phyloP scores from a whole-genome alignment of 2,329 filamentous ascomycete genomes.

The Colletotrichum destructivum region DNA sequence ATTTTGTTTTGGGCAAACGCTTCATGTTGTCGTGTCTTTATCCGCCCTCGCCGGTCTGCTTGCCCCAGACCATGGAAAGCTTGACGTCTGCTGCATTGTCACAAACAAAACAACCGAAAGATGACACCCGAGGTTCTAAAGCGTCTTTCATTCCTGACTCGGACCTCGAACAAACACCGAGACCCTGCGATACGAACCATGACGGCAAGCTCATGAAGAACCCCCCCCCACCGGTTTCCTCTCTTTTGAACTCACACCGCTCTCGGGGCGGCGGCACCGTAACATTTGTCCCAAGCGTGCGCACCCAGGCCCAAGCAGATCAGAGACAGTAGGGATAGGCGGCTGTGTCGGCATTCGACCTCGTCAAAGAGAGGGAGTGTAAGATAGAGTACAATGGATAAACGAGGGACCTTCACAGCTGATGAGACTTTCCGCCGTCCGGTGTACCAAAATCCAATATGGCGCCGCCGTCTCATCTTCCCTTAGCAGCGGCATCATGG shows the following conservation, averaged over 20 bases:
- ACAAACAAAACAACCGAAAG: not conserved
- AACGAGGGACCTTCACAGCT: conserved; percentile 1
- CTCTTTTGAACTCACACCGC: not conserved
- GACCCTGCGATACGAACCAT: not conserved
- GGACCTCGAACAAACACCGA: not conserved
- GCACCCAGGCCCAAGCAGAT: conserved; percentile 8
- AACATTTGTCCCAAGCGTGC: not conserved
- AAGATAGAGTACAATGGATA: conserved; percentile 9
- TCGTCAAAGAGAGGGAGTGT: not conserved
- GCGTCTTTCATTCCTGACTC: not conserved
- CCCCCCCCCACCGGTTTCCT: not conserved
- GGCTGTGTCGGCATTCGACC: not conserved
- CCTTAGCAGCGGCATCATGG: conserved; percentile 27
- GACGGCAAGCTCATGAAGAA: not conserved
- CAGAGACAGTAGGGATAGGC: not conserved
- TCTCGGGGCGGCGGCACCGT: conserved; percentile 1
- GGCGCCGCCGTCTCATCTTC: conserved; percentile 36
- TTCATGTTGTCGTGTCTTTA: too few species aligned
- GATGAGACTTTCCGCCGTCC: conserved; percentile 3
- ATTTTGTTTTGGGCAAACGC: not conserved
- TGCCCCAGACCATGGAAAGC: not conserved
- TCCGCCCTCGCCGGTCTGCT: not conserved
- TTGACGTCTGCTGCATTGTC: not conserved
- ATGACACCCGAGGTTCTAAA: not conserved
- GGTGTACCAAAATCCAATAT: conserved; percentile 5